Evolutionary conservation across 139 green algal genomes (phyloP).

Genomic region (Tetradesmus obliquus): DNA sequence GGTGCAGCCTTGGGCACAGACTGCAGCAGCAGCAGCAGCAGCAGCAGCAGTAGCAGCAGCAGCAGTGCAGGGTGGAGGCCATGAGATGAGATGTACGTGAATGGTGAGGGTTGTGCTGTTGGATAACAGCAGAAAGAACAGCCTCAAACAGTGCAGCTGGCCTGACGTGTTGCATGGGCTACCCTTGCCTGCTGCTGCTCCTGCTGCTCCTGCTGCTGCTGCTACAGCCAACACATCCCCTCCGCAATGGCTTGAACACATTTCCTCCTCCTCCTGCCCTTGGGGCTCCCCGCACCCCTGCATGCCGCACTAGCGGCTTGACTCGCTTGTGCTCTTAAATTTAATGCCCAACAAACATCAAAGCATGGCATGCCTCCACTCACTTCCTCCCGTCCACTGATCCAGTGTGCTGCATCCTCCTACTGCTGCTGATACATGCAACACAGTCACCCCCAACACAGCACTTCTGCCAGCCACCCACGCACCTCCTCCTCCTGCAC

Average conservation of each 20-base stretch:
- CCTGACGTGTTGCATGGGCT: background rate
- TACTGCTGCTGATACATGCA: slow-evolving; percentile 14
- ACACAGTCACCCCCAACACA: background rate
- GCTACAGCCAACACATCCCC: background rate
- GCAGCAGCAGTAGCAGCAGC: background rate
- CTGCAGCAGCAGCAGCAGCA: background rate
- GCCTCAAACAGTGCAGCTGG: background rate
- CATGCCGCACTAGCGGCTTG: too few relatives aligned
- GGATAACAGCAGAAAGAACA: background rate
- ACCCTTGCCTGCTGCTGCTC: background rate
- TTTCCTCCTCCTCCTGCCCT: too few relatives aligned
- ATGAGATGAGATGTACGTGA: background rate
- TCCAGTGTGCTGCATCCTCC: too few relatives aligned
- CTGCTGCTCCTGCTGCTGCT: slow-evolving; percentile 45
- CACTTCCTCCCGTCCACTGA: too few relatives aligned
- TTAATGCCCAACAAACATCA: too few relatives aligned
- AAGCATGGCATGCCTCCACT: too few relatives aligned
- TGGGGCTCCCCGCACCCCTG: too few relatives aligned
- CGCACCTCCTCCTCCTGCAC: background rate
- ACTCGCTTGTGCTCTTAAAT: too few relatives aligned
- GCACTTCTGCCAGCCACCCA: background rate
- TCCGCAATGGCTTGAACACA: too few relatives aligned
- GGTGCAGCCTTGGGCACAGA: slow-evolving; percentile 13
- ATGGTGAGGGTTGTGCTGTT: background rate
- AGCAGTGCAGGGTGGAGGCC: background rate